Evolutionary conservation across 306 rosid genomes (phyloP), one percentile per base, ranked within the genome.

Genomic region (Acacia acuminata): DNA sequence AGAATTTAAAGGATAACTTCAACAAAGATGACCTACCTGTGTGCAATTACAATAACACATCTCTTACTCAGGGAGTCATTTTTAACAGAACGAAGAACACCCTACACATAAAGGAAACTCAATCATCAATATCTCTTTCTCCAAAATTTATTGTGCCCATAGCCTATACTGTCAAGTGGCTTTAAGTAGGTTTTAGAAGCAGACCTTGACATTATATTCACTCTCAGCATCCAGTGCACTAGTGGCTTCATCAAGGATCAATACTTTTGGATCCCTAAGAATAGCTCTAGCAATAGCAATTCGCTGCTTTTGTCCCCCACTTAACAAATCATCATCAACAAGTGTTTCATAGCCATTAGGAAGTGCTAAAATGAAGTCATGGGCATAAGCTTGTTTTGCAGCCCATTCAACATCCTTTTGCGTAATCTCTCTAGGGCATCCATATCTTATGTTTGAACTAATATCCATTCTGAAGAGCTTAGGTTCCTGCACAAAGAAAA

Each of bases 161-260:
- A 44, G 38, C 2, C 38, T 24, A 45, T 6, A 73, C 30, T 79
- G 50, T 27, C 66, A 65, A 76, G 61, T 24, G 32, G 22, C 48
- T 73, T 70, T 27, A n/a, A 66, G 38, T 76, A 53, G 47, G 64
- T 65, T 69, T 50, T 53, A 55, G 77, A 83, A 85, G 81, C 84
- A 71, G 63, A 95, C 98, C 97, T 89, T 93, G 77, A 96, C 92
- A 79, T 93, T 92, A 84, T 93, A 90, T 82, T 93, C 98, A 73
- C 98, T 96, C 89, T 96, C 99, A 68, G 99, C 98, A 89, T 96
- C 99, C 32, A 93, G 87, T 5, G 99, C 99, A 79, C 98, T 95
- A 38, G 98, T 95, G 79, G 97, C 99, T 86, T 95, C 99, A 82
- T 96, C 98, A 82, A 96, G 97, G 88, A 96, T 96, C 91, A 96